phyloP scores from a whole-genome alignment of 2,329 filamentous ascomycete species.

The Colletotrichum plurivorum region DNA sequence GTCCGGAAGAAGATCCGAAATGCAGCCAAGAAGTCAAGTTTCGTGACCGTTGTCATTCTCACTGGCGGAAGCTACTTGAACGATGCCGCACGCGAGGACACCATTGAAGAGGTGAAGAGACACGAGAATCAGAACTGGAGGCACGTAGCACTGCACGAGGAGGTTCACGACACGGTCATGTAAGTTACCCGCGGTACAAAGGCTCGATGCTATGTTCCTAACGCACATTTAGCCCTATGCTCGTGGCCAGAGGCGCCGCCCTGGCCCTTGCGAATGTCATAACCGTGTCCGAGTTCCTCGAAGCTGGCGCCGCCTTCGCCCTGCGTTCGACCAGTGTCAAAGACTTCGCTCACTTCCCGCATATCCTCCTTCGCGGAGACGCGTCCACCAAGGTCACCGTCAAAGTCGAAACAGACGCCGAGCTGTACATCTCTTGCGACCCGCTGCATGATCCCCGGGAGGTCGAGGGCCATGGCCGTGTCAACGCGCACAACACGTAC shows the following conservation, averaged over 20 bases:
- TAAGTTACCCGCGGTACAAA: neutral
- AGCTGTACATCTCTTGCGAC: neutral
- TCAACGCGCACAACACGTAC: neutral
- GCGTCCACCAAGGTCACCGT: neutral
- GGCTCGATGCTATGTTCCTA: too few species aligned
- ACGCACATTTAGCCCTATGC: neutral
- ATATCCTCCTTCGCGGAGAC: neutral
- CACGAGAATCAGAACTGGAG: neutral
- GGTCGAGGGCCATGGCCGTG: neutral
- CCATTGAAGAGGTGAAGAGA: neutral
- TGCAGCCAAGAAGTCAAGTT: neutral
- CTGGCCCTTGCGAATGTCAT: neutral
- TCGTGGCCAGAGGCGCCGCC: neutral
- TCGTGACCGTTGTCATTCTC: neutral
- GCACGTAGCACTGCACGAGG: neutral
- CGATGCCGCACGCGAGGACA: neutral
- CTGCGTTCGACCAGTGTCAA: neutral
- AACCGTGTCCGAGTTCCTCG: neutral
- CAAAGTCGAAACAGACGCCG: neutral
- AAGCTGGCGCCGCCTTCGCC: neutral
- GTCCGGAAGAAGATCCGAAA: neutral
- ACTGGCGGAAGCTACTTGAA: slow-evolving; percentile 1
- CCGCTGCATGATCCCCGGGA: neutral
- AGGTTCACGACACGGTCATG: neutral
- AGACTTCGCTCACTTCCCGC: neutral